Conservation (phyloP, 2,329 filamentous ascomycete species). For the Neofusicoccum parvum region DNA sequence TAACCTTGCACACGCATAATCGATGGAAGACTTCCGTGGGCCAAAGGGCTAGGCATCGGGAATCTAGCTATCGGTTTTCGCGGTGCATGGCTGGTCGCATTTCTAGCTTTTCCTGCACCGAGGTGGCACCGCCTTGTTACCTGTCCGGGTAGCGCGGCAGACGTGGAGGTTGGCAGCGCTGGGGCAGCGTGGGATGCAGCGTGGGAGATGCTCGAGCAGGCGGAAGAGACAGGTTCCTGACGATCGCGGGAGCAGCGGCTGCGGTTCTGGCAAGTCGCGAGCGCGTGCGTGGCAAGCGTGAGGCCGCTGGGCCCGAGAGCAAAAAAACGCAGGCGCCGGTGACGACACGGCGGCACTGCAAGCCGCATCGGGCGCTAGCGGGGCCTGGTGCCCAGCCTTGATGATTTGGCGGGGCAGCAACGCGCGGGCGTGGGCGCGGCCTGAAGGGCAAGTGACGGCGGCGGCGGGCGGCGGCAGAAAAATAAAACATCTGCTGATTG, state of each 20-base stretch:
- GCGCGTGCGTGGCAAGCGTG: not conserved
- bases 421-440: not conserved
- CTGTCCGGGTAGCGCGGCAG: not conserved
- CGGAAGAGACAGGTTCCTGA: not conserved
- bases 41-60: not conserved
- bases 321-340: not conserved
- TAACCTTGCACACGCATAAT: not conserved
- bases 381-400: not conserved
- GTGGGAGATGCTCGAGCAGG: no score
- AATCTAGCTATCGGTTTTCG: not conserved
- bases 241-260: not conserved
- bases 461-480: constrained; percentile 6
- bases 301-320: not conserved
- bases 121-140: not conserved
- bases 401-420: not conserved
- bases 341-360: not conserved
- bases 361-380: constrained; percentile 1
- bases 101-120: not conserved
- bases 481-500: constrained; percentile 16
- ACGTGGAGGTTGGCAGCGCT: no score
- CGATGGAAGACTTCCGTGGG: not conserved
- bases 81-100: not conserved
- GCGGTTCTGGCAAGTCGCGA: not conserved
- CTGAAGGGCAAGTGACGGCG: not conserved
- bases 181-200: no score